Percentiles rank a stretch among this genome's conserved stretches.
Conservation (phyloP, 1,139 yeast species). For the Saccharomyces hybrid region DNA sequence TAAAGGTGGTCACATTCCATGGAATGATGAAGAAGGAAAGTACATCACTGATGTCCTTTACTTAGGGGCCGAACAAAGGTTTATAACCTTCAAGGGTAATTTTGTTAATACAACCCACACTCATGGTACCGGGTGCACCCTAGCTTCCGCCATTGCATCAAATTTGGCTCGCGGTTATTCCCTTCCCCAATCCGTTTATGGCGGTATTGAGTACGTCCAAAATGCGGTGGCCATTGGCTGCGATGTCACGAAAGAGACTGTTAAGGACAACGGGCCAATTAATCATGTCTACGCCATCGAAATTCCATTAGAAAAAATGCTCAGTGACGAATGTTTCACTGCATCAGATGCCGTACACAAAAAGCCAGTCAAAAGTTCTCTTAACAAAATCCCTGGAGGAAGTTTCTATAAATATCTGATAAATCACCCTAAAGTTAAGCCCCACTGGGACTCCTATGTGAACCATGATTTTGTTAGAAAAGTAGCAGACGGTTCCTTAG, state of each 20-base stretch:
- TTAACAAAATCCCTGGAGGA: constrained; percentile 25
- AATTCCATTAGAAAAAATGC: constrained; percentile 34
- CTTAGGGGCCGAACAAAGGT: constrained; percentile 36
- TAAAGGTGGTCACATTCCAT: constrained; percentile 78
- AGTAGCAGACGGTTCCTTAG: constrained; percentile 48
- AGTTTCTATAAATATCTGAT: constrained; percentile 46
- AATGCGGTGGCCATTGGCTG: constrained; percentile 54
- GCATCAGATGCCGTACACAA: constrained; percentile 20
- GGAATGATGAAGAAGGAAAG: constrained; percentile 32
- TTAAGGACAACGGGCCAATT: constrained; percentile 62
- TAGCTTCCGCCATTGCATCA: constrained; percentile 75
- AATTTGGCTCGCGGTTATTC: constrained; percentile 51
- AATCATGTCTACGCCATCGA: constrained; percentile 46
- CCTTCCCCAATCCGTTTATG: constrained; percentile 44
- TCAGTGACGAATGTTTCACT: constrained; percentile 25
- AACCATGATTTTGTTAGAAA: constrained; percentile 55
- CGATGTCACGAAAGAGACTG: constrained; percentile 18
- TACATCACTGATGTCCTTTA: constrained; percentile 56
- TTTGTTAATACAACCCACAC: constrained; percentile 48
- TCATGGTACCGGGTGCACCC: constrained; percentile 91
- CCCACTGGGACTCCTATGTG: constrained; percentile 52
- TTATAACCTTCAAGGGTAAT: constrained; percentile 44
- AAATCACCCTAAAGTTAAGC: constrained; percentile 47
- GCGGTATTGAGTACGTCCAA: constrained; percentile 60
- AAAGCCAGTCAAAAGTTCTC: constrained; percentile 20